A percentile compares a stretch with the other conserved stretches of the same genome.
Conservation (phyloP, 2,329 filamentous ascomycete species). For the Rhynchosporium graminicola region DNA sequence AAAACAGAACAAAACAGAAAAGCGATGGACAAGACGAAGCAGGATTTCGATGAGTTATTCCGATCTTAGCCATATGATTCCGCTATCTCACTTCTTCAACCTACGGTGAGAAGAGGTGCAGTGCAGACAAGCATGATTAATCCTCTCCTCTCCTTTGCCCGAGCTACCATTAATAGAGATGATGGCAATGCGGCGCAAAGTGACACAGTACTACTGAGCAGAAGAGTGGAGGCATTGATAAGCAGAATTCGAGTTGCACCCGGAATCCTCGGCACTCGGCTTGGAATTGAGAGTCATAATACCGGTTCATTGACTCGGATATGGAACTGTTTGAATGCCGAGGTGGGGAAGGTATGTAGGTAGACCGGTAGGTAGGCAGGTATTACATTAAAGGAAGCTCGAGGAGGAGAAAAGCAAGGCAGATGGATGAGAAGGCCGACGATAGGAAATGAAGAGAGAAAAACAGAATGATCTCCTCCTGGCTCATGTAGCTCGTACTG, state of each 20-base stretch:
- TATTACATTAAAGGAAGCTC: neutral
- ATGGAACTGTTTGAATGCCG: conserved; percentile 1
- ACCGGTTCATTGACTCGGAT: neutral
- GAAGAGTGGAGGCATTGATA: conserved; percentile 5
- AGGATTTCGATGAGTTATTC: neutral
- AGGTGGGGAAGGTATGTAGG: neutral
- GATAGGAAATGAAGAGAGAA: neutral
- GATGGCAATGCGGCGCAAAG: neutral
- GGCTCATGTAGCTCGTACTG: neutral
- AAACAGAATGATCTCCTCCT: neutral
- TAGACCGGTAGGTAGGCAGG: too few species aligned
- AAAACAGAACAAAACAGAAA: neutral
- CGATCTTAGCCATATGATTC: conserved; percentile 3
- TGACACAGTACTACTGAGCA: neutral
- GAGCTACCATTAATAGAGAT: neutral
- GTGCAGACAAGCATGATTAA: conserved; percentile 3
- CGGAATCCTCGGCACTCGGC: conserved; percentile 9
- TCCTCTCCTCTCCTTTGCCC: neutral
- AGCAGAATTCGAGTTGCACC: conserved; percentile 11
- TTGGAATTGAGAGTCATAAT: conserved; percentile 1
- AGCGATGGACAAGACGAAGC: too few species aligned
- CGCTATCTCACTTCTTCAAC: neutral
- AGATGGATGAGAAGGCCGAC: neutral
- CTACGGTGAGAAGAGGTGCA: neutral
- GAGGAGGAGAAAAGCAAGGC: neutral